phyloP scores from a whole-genome alignment of 2,329 filamentous ascomycete genomes.

The Myriosclerotinia scirpicola region DNA sequence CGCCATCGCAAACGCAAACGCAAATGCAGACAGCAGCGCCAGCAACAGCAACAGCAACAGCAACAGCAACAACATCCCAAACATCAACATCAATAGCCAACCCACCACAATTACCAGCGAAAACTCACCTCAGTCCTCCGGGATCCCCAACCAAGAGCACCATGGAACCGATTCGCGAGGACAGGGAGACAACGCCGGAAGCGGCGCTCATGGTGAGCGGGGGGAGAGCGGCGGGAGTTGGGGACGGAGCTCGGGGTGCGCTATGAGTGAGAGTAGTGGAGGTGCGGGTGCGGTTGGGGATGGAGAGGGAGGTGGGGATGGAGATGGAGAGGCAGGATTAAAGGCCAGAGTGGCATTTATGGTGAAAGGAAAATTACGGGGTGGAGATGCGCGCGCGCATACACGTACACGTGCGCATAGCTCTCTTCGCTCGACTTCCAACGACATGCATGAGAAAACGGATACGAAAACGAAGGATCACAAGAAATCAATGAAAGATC shows the following conservation, averaged over 20 bases:
- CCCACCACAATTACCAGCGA: neutral
- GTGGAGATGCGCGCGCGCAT: neutral
- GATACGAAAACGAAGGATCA: neutral
- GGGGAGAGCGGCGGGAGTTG: neutral
- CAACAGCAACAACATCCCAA: neutral
- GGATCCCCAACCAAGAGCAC: neutral
- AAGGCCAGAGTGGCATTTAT: neutral
- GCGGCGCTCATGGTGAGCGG: neutral
- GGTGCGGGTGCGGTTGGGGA: neutral
- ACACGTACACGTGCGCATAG: too few relatives aligned
- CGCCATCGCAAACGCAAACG: neutral
- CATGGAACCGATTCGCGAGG: slow-evolving; percentile 16
- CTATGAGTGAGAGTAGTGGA: neutral
- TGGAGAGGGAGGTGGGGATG: neutral
- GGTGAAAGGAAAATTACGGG: neutral
- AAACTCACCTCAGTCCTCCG: neutral
- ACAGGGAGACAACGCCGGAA: neutral
- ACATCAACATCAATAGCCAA: neutral
- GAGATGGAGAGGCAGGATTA: neutral
- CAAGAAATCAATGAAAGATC: neutral
- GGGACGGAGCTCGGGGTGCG: neutral
- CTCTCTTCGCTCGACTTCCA: too few relatives aligned
- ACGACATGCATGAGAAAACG: neutral
- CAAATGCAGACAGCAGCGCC: too few relatives aligned
- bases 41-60: too few relatives aligned